Evolutionary conservation across 2,329 filamentous ascomycete genomes (phyloP).

Genomic region (Diaporthe citriasiana): DNA sequence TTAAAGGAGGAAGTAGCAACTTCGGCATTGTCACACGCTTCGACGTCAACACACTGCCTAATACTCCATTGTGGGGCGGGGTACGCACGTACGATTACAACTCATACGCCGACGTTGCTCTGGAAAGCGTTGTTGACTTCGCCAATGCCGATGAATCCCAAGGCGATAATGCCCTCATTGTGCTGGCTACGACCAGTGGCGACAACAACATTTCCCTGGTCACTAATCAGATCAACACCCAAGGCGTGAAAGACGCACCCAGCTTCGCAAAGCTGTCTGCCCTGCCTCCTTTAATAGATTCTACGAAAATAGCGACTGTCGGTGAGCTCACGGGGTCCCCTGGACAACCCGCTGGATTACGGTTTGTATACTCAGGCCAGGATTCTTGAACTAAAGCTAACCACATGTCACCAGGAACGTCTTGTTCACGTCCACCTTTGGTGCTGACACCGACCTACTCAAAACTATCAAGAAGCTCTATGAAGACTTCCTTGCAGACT

Average conservation of each 20-base stretch:
- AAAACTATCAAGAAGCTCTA: slow-evolving; percentile 56
- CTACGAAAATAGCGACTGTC: not conserved
- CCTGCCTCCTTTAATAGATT: slow-evolving; percentile 7
- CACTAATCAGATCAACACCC: slow-evolving; percentile 6
- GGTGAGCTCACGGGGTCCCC: slow-evolving; percentile 3
- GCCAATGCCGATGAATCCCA: not conserved
- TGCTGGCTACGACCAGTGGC: slow-evolving; percentile 12
- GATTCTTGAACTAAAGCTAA: not conserved
- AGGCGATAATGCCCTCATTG: slow-evolving; percentile 19
- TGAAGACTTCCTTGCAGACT: slow-evolving; percentile 52
- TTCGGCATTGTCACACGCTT: slow-evolving; percentile 54
- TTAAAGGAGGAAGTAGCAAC: slow-evolving; percentile 55
- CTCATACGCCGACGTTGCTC: slow-evolving; percentile 12
- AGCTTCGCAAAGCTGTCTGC: slow-evolving; percentile 6
- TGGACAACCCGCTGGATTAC: not conserved
- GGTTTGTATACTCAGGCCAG: not conserved
- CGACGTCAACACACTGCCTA: slow-evolving; percentile 43
- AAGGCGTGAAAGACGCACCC: slow-evolving; percentile 16
- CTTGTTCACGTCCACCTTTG: slow-evolving; percentile 48
- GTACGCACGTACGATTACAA: slow-evolving; percentile 40
- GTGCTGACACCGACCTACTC: slow-evolving; percentile 53
- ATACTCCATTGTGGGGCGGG: slow-evolving; percentile 46
- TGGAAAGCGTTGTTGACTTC: slow-evolving; percentile 1
- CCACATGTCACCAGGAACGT: slow-evolving; percentile 43
- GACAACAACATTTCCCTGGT: slow-evolving; percentile 2